phyloP scores from a whole-genome alignment of 805 yeast species.

The Candida arabinofermentans region DNA sequence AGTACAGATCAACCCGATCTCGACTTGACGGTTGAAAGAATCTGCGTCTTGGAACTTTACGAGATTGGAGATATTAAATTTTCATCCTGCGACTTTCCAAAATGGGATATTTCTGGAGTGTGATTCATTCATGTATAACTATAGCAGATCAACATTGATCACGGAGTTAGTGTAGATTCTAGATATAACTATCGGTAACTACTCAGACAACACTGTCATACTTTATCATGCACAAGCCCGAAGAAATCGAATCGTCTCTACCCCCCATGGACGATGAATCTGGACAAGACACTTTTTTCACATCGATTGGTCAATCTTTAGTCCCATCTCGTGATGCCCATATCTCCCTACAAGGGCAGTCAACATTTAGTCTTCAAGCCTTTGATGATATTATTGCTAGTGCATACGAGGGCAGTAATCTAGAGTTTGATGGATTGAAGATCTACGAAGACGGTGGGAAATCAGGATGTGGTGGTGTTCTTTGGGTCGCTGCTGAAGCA shows the following conservation, averaged over 20 bases:
- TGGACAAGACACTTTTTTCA: background rate
- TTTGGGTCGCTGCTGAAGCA: slow-evolving; percentile 60
- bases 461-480: slow-evolving; percentile 59
- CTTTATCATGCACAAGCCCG: too few species aligned
- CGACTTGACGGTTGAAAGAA: too few species aligned
- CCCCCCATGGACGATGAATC: background rate
- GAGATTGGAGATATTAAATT: background rate
- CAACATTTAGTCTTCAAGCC: slow-evolving; percentile 3
- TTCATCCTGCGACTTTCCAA: background rate
- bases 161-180: background rate
- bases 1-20: too few species aligned
- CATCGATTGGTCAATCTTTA: slow-evolving; percentile 22
- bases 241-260: too few species aligned
- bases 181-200: too few species aligned
- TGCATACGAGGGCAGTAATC: slow-evolving; percentile 28
- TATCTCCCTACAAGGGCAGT: slow-evolving; percentile 6
- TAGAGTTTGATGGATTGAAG: slow-evolving; percentile 28
- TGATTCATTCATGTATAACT: background rate
- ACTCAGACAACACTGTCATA: too few species aligned
- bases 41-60: too few species aligned
- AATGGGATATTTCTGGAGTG: slow-evolving; percentile 1
- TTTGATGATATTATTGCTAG: slow-evolving; percentile 29
- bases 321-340: slow-evolving; percentile 30
- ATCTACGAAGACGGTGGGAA: slow-evolving; percentile 56
- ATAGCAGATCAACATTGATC: background rate